A percentile compares a stretch with the other conserved stretches of the same genome.
Evolutionary conservation across 495 filamentous ascomycete species (phyloP).

Genomic region (Staphylotrichum longicolle): DNA sequence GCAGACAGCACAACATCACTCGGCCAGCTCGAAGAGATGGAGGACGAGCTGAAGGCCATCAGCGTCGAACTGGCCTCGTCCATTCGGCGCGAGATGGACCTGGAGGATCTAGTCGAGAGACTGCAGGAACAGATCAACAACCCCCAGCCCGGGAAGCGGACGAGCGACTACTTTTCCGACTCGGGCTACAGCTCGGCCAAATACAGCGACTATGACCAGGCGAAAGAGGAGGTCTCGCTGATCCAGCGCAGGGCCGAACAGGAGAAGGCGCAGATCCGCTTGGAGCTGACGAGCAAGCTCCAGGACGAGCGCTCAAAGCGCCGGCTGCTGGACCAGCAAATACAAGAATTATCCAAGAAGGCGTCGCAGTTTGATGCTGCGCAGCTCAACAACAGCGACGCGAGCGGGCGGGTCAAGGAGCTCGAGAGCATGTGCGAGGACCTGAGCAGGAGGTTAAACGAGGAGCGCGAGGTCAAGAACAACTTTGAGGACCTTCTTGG

Average conservation of each 20-base stretch:
- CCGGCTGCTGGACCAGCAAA: conserved; percentile 73
- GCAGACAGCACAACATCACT: conserved; percentile 39
- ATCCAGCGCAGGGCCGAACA: conserved; percentile 82
- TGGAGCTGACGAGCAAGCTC: conserved; percentile 76
- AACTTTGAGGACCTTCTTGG: conserved; percentile 90
- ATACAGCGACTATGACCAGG: conserved; percentile 62
- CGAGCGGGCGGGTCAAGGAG: conserved; percentile 61
- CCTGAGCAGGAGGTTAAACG: conserved; percentile 71
- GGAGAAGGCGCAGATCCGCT: conserved; percentile 81
- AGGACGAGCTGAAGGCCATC: conserved; percentile 89
- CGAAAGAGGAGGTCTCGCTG: conserved; percentile 79
- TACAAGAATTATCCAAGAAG: conserved; percentile 73
- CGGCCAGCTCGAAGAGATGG: conserved; percentile 67
- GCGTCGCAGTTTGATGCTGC: conserved; percentile 57
- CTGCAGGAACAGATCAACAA: conserved; percentile 71
- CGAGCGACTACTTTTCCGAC: conserved; percentile 97
- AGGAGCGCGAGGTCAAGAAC: conserved; percentile 85
- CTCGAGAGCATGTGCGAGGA: conserved; percentile 79
- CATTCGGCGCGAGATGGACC: conserved; percentile 91
- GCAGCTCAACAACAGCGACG: conserved; percentile 47
- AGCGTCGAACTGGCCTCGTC: conserved; percentile 88
- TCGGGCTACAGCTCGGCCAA: conserved; percentile 84
- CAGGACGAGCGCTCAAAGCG: conserved; percentile 78
- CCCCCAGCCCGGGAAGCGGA: conserved; percentile 67
- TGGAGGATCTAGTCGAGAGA: conserved; percentile 89